Percentiles rank a stretch among this genome's conserved stretches.
phyloP scores from a whole-genome alignment of 2,329 filamentous ascomycete species.

The Byssoonygena ceratinophila region DNA sequence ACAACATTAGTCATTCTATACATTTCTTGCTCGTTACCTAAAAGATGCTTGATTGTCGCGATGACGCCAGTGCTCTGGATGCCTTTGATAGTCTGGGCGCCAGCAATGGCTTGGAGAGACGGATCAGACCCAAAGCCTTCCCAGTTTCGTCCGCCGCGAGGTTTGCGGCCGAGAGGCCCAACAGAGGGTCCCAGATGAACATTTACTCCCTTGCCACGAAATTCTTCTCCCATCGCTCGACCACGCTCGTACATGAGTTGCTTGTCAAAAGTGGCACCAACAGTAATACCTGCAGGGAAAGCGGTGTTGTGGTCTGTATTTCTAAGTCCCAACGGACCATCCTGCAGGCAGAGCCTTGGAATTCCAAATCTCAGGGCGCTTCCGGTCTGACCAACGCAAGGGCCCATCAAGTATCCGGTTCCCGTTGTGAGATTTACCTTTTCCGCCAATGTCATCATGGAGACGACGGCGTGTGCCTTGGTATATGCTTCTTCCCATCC shows the following conservation, averaged over 20 bases:
- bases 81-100: conserved; percentile 44
- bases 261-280: conserved; percentile 65
- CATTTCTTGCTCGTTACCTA: conserved; percentile 42
- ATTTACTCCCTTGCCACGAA: conserved; percentile 62
- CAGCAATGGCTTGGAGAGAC: conserved; percentile 48
- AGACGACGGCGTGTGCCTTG: conserved; percentile 58
- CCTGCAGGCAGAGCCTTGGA: conserved; percentile 60
- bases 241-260: conserved; percentile 57
- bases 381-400: conserved; percentile 66
- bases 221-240: conserved; percentile 59
- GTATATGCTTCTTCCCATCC: conserved; percentile 60
- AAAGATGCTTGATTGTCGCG: conserved; percentile 48
- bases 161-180: conserved; percentile 61
- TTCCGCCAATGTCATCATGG: conserved; percentile 67
- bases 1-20: conserved; percentile 40
- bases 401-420: conserved; percentile 60
- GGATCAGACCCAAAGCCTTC: conserved; percentile 64
- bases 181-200: conserved; percentile 60
- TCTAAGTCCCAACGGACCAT: conserved; percentile 60
- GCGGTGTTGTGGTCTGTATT: conserved; percentile 64
- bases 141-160: conserved; percentile 63
- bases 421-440: conserved; percentile 69
- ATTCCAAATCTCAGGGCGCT: conserved; percentile 60
- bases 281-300: conserved; percentile 69
- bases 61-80: conserved; percentile 49